Conservation (phyloP, 768 basidiomycete species). For the Phlebiopsis flavidoalba region DNA sequence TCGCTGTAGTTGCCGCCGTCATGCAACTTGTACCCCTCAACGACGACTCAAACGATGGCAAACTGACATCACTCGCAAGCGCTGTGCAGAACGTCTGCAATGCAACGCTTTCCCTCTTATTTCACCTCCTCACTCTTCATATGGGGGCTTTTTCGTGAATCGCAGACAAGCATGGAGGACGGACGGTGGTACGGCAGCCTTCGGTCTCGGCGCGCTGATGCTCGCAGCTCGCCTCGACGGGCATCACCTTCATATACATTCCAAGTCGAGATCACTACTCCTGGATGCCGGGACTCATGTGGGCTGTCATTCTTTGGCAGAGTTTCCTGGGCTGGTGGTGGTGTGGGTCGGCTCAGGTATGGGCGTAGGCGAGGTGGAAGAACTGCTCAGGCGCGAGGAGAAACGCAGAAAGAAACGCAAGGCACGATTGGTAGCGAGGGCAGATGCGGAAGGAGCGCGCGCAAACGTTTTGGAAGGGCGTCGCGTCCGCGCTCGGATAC, state of each 20-base stretch:
- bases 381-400: conserved; percentile 47
- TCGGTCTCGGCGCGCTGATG: conserved; percentile 77
- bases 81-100: conserved; percentile 93
- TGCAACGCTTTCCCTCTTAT: conserved; percentile 91
- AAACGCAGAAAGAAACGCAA: conserved; percentile 47
- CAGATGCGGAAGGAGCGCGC: conserved; percentile 48
- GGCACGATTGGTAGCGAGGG: conserved; percentile 41
- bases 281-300: conserved; percentile 91
- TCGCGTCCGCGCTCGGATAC: conserved; percentile 44
- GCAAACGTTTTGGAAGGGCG: conserved; percentile 51
- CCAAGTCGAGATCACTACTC: conserved; percentile 75
- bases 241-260: conserved; percentile 86
- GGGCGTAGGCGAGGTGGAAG: conserved; percentile 68
- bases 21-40: conserved; percentile 81
- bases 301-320: conserved; percentile 95
- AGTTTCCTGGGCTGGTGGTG: conserved; percentile 98
- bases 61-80: conserved; percentile 51
- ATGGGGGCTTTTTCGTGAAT: conserved; percentile 92
- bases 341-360: conserved; percentile 98
- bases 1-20: conserved; percentile 77
- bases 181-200: conserved; percentile 93
- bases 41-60: conserved; percentile 19
- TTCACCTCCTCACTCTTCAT: conserved; percentile 83
- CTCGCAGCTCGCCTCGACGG: conserved; percentile 82
- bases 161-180: conserved; percentile 91